Evolutionary conservation across 2,329 filamentous ascomycete genomes (phyloP), one percentile per base, ranked within the genome.

Genomic region (Colletotrichum sidae): DNA sequence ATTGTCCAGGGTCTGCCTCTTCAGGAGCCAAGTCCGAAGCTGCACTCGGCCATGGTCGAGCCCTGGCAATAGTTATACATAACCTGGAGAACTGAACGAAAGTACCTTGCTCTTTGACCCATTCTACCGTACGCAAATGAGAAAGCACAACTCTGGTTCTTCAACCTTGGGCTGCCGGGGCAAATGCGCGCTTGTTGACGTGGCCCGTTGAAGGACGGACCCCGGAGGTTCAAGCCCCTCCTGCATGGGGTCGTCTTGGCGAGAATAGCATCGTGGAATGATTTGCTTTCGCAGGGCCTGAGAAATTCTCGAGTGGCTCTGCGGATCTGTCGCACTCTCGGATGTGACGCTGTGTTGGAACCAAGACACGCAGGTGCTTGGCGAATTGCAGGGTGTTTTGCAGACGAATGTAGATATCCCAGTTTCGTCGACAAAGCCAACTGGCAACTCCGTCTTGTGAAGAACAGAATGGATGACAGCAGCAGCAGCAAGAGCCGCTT

Each of bases 261-360:
- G 8, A 39, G 8, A 25, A 25, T 33, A n/a, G 33, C 56, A 41
- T 44, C 13, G 33, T 17, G 25, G 15, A 15, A 37, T 55, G 44
- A 55, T 41, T 60, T 46, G 56, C 46, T 55, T 61, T 38, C 34
- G 5, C 11, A 54, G 34, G n/a, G 8, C 45, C 44, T 55, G 50
- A 49, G 44, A 39, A 44, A 33, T 59, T 37, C 35, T 44, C 11
- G 4, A n/a, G 38, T 17, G 35, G 46, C n/a, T 35, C 44, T 35
- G 45, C 33, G 17, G 25, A 33, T 39, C 49, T 41, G 38, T 45
- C 12, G 10, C 25, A 34, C 6, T 54, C 11, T 47, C 37, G 41
- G 34, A 47, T 54, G 39, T 35, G n/a, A 55, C 61, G 13, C 17
- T 35, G 49, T n/a, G 37, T 53, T 46, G 49, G 55, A 38, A 17